Conservation (phyloP, 371 early-diverging fungal species). For the Basidiobolus meristosporus region DNA sequence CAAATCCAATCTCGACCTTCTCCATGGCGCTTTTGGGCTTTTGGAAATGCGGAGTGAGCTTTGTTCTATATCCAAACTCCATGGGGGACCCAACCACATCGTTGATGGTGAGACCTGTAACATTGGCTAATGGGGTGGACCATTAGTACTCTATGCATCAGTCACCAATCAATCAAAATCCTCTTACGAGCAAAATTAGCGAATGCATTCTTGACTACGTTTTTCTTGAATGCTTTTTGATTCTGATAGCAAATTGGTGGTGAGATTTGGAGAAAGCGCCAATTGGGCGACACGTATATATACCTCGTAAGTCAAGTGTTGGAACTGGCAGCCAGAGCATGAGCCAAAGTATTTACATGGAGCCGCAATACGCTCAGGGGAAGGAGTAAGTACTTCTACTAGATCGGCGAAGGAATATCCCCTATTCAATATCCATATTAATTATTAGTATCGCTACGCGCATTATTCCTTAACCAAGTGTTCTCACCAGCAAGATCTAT, state of each 20-base stretch:
- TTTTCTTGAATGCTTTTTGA: slow-evolving; percentile 27
- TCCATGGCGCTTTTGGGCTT: slow-evolving; percentile 6
- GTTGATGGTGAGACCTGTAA: too few relatives aligned
- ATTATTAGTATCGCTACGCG: too few relatives aligned
- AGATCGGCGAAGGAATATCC: slow-evolving; percentile 36
- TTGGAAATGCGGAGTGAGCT: slow-evolving; percentile 42
- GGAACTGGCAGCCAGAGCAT: slow-evolving; percentile 40
- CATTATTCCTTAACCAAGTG: too few relatives aligned
- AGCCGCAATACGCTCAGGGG: slow-evolving; percentile 16
- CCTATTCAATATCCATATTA: slow-evolving; percentile 5
- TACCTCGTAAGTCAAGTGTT: slow-evolving; percentile 22
- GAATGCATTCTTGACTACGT: slow-evolving; percentile 20
- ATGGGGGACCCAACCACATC: slow-evolving; percentile 16
- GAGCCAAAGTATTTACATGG: slow-evolving; percentile 28
- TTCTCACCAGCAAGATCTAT: too few relatives aligned
- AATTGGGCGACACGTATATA: not conserved
- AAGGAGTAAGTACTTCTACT: slow-evolving; percentile 16
- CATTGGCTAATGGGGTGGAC: too few relatives aligned
- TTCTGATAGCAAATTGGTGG: slow-evolving; percentile 4
- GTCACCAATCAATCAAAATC: not conserved
- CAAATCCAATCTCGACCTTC: slow-evolving; percentile 26
- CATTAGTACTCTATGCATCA: not conserved
- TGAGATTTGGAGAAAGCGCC: too few relatives aligned
- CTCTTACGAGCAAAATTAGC: slow-evolving; percentile 10
- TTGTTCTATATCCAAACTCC: slow-evolving; percentile 29